Conservation (phyloP, 768 basidiomycete species). For the Mycena polygramma region DNA sequence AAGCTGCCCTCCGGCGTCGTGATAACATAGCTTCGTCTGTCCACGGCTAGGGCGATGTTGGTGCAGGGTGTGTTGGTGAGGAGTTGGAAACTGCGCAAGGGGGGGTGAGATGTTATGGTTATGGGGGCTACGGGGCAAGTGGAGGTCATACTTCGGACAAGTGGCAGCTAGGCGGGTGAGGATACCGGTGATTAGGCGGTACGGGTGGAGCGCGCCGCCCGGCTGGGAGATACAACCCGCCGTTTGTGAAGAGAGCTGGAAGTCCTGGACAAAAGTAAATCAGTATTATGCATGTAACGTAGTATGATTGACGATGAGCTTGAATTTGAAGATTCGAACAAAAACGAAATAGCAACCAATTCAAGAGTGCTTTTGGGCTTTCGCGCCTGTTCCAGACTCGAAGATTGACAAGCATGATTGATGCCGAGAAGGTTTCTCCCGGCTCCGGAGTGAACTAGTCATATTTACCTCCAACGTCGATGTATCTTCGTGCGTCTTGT, state of each 20-base stretch:
- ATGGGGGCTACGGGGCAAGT: conserved; percentile 7
- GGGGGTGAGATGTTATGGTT: background rate
- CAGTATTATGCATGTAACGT: background rate
- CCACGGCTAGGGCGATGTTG: conserved; percentile 49
- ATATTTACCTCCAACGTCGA: conserved; percentile 46
- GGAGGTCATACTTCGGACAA: conserved; percentile 51
- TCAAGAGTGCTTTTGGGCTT: too few species aligned
- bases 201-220: conserved; percentile 78
- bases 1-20: conserved; percentile 72
- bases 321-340: background rate
- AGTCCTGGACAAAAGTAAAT: conserved; percentile 51
- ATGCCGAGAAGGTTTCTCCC: background rate
- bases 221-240: conserved; percentile 65
- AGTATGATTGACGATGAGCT: background rate
- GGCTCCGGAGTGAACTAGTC: too few species aligned
- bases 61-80: conserved; percentile 75
- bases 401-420: background rate
- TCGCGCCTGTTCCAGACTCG: background rate
- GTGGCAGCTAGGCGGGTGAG: conserved; percentile 63
- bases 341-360: background rate
- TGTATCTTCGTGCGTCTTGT: conserved; percentile 48
- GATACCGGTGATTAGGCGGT: conserved; percentile 75
- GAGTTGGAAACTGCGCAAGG: conserved; percentile 67
- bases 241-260: conserved; percentile 59
- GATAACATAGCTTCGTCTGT: conserved; percentile 27